phyloP scores from a whole-genome alignment of 2,329 filamentous ascomycete genomes.

The Diaporthe sp. region DNA sequence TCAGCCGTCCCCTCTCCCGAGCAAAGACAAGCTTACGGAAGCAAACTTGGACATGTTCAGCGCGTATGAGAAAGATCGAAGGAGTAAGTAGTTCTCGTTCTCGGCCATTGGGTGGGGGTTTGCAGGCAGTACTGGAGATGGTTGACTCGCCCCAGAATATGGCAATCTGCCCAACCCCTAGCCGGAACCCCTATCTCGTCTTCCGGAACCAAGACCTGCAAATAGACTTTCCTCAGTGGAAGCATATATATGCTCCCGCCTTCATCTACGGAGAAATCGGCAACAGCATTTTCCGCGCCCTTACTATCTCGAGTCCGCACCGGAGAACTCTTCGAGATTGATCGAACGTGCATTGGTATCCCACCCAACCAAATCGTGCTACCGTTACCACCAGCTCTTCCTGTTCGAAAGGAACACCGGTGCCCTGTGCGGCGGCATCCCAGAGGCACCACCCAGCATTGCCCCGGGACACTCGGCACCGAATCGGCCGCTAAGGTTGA shows the following conservation, averaged over 20 bases:
- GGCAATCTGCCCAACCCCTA: conserved; percentile 8
- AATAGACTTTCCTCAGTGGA: not conserved
- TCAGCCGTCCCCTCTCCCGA: not conserved
- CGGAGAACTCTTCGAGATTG: too few relatives aligned
- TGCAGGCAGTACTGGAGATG: not conserved
- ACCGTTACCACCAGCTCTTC: not conserved
- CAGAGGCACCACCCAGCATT: not conserved
- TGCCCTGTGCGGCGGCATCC: not conserved
- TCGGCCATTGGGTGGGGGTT: not conserved
- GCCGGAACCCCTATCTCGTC: conserved; percentile 6
- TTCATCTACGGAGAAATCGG: not conserved
- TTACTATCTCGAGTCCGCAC: not conserved
- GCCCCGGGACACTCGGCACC: conserved; percentile 12
- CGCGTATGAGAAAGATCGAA: not conserved
- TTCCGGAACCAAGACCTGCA: not conserved
- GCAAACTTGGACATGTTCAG: conserved; percentile 23
- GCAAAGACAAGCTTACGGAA: conserved; percentile 6
- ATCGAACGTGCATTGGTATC: not conserved
- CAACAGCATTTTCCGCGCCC: not conserved
- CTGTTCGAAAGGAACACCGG: not conserved
- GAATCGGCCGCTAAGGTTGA: conserved; percentile 22
- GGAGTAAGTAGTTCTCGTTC: not conserved
- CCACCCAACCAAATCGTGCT: not conserved
- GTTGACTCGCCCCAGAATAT: conserved; percentile 25
- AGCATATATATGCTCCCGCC: conserved; percentile 6